Conservation (phyloP, 2,329 filamentous ascomycete genomes). For the Penicillium sp. region DNA sequence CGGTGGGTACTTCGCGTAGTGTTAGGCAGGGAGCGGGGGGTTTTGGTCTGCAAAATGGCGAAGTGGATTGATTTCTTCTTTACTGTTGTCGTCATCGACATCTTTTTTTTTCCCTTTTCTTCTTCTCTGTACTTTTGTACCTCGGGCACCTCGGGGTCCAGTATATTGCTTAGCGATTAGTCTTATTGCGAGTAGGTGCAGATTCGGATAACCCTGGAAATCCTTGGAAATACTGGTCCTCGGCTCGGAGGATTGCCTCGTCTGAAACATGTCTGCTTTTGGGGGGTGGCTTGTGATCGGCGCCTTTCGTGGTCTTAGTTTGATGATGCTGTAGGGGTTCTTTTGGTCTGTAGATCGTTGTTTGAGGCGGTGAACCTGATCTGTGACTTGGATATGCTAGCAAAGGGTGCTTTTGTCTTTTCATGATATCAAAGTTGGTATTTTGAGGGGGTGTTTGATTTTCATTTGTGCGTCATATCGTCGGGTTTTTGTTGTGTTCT, state of each 20-base stretch:
- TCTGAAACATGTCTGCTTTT: neutral
- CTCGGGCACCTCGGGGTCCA: neutral
- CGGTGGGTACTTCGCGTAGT: too few species aligned
- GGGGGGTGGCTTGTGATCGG: neutral
- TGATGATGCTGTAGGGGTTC: neutral
- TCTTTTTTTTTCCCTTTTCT: neutral
- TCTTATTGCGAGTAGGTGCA: neutral
- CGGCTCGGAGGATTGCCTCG: neutral
- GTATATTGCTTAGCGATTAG: neutral
- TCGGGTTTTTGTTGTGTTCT: neutral
- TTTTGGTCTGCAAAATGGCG: neutral
- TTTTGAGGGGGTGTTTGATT: neutral
- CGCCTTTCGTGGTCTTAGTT: neutral
- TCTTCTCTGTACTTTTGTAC: neutral
- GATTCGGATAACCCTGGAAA: neutral
- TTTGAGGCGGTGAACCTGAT: neutral
- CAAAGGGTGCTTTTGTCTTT: neutral
- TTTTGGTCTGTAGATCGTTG: neutral
- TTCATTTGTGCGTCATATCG: neutral
- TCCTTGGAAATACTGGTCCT: too few species aligned
- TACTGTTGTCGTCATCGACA: neutral
- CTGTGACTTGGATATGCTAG: neutral
- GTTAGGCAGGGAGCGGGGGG: too few species aligned
- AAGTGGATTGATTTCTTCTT: neutral
- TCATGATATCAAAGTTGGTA: neutral